phyloP scores from a whole-genome alignment of 345 rosid genomes.

The Ailanthus altissimus region DNA sequence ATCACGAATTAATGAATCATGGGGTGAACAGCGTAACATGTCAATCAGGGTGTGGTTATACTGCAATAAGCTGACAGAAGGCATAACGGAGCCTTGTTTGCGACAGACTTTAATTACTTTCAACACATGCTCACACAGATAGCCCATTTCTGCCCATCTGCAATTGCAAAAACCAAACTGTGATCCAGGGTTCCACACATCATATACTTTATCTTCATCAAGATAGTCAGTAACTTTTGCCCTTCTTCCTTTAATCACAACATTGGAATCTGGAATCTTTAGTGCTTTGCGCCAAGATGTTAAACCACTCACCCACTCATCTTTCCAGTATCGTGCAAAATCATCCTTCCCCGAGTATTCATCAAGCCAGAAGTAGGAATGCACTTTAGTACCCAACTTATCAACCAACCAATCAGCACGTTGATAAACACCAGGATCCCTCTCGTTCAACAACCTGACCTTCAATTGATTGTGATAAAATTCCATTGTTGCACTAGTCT shows the following conservation, averaged over 20 bases:
- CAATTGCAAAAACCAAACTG: conserved; percentile 78
- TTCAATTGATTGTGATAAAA: conserved; percentile 85
- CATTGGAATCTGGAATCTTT: conserved; percentile 70
- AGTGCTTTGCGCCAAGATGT: conserved; percentile 81
- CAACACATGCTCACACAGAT: conserved; percentile 77
- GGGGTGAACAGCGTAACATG: conserved; percentile 57
- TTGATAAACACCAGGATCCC: conserved; percentile 59
- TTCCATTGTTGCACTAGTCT: conserved; percentile 87
- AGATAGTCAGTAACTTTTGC: conserved; percentile 62
- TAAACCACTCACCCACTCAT: conserved; percentile 88
- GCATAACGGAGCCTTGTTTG: conserved; percentile 39
- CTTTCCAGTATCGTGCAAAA: conserved; percentile 79
- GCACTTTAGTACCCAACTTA: conserved; percentile 87
- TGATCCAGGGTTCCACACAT: conserved; percentile 82
- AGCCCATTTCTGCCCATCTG: conserved; percentile 78
- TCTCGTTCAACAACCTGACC: conserved; percentile 74
- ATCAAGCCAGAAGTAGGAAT: conserved; percentile 97
- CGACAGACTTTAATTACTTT: conserved; percentile 53
- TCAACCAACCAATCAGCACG: conserved; percentile 95
- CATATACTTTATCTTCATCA: conserved; percentile 51
- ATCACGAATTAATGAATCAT: conserved; percentile 79
- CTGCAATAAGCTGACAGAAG: conserved; percentile 61
- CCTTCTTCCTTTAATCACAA: conserved; percentile 49
- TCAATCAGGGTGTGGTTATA: conserved; percentile 64
- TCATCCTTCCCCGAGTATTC: conserved; percentile 77